phyloP scores from a whole-genome alignment of 371 early-diverging fungal species.

The Lichtheimia ramosa region DNA sequence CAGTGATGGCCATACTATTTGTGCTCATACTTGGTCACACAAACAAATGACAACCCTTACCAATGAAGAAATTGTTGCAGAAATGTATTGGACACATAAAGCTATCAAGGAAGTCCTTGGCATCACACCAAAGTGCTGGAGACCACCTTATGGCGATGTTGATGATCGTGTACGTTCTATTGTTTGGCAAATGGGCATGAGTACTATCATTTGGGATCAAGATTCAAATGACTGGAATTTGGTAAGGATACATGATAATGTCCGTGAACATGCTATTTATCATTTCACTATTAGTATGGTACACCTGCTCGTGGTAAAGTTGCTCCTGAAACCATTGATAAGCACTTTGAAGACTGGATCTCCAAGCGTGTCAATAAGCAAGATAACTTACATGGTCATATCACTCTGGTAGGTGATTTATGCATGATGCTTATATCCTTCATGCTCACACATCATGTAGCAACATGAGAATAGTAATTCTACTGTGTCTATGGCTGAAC shows the following conservation, averaged over 20 bases:
- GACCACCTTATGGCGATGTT: slow-evolving; percentile 58
- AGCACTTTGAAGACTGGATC: slow-evolving; percentile 44
- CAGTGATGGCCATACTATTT: slow-evolving; percentile 37
- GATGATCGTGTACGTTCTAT: slow-evolving; percentile 57
- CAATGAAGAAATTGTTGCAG: slow-evolving; percentile 58
- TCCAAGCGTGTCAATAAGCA: slow-evolving; percentile 14
- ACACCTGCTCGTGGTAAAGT: slow-evolving; percentile 24
- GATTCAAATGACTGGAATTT: slow-evolving; percentile 41
- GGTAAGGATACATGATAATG: slow-evolving; percentile 3
- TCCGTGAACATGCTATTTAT: neutral
- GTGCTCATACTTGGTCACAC: slow-evolving; percentile 62
- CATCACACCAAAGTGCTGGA: slow-evolving; percentile 55
- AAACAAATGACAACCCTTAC: slow-evolving; percentile 52
- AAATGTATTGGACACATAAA: slow-evolving; percentile 52
- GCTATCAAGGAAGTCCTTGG: slow-evolving; percentile 59
- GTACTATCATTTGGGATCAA: slow-evolving; percentile 40
- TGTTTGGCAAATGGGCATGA: slow-evolving; percentile 54
- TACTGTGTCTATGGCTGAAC: slow-evolving; percentile 42
- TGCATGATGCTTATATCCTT: neutral
- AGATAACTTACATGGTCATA: slow-evolving; percentile 44
- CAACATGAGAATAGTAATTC: slow-evolving; percentile 50
- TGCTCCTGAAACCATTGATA: slow-evolving; percentile 24
- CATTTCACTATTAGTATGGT: slow-evolving; percentile 15
- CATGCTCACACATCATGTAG: neutral
- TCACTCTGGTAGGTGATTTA: slow-evolving; percentile 23